Percentiles rank a stretch among this genome's conserved stretches.
Evolutionary conservation across 228 moss, liverwort and hornwort genomes (phyloP).

Genomic region (Sphagnum fallax): DNA sequence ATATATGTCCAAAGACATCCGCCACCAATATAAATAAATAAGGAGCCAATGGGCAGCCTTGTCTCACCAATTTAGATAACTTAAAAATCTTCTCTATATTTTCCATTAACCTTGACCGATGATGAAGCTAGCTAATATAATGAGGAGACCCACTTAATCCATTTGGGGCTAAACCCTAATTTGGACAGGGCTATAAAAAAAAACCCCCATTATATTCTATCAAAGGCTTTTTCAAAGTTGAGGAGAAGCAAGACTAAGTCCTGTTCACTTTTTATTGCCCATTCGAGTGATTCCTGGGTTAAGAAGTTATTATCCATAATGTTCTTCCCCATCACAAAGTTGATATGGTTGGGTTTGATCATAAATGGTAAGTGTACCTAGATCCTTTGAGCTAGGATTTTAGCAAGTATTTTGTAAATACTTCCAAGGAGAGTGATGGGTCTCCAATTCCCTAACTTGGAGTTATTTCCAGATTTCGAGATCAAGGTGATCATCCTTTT

Average conservation of each 20-base stretch:
- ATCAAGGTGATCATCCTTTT: neutral
- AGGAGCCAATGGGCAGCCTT: too few relatives aligned
- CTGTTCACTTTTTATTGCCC: neutral
- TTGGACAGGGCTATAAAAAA: neutral
- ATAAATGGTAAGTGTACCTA: neutral
- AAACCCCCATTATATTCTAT: neutral
- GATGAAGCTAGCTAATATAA: neutral
- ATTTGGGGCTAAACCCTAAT: neutral
- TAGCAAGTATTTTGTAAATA: neutral
- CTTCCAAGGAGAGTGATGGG: neutral
- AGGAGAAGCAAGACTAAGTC: neutral
- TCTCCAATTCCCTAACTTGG: too few relatives aligned
- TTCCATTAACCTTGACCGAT: neutral
- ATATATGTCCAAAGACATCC: too few relatives aligned
- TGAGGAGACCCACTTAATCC: neutral
- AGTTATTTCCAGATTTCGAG: neutral
- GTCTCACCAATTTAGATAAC: neutral
- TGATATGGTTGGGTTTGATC: neutral
- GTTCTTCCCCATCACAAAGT: neutral
- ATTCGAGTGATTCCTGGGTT: neutral
- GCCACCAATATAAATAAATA: too few relatives aligned
- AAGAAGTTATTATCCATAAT: slow-evolving; percentile 3
- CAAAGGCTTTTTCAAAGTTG: neutral
- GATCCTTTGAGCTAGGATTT: neutral
- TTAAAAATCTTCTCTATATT: neutral